Evolutionary conservation across 1,284 basidiomycete genomes (phyloP), one percentile per base, ranked within the genome.

Genomic region (Leccinum angustisporum): DNA sequence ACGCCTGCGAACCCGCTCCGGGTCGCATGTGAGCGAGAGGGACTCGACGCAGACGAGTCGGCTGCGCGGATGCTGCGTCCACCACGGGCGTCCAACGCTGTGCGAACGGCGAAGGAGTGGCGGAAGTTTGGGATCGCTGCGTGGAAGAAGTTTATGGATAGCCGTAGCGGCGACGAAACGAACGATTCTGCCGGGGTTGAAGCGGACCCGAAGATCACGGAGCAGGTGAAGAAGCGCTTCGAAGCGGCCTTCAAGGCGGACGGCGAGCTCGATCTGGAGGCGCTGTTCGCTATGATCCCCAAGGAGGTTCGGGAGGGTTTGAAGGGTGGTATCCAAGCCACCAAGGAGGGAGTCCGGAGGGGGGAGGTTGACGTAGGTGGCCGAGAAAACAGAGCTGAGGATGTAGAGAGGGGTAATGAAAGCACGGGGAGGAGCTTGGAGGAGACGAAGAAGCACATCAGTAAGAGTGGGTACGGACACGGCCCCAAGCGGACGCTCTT

Each of bases 1-100:
- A 76, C 64, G 1, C 65, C 69, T 34, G 34, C 56, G 10, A 75
- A 67, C 34, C 66, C 67, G 0, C 57, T 73, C 11, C 73, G 62
- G 0, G 31, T 66, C 6, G 72, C 73, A 0, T 73, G 72, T 7
- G 64, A 64, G 13, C 51, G 27, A 36, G 75, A 76, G 31, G 70
- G 69, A 4, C 51, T 76, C 8, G 63, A 76, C 18, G 61, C 66
- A 8, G 53, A 66, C 51, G 54, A 63, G 56, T 48, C 62, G 16
- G 71, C 64, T 0, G 67, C 61, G 0, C 54, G 43, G 46, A 4
- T 74, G 16, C 43, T 75, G 40, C 55, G 58, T 33, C 61, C 66
- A 2, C 54, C 56, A 1, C 54, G 1, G 56, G 53, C 4, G 58
- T 46, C 59, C 9, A 63, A 71, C 21, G 57, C 62, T 5, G 9